Evolutionary conservation across 768 basidiomycete species (phyloP), one percentile per base, ranked within the genome.

Genomic region (Trametes maxima): DNA sequence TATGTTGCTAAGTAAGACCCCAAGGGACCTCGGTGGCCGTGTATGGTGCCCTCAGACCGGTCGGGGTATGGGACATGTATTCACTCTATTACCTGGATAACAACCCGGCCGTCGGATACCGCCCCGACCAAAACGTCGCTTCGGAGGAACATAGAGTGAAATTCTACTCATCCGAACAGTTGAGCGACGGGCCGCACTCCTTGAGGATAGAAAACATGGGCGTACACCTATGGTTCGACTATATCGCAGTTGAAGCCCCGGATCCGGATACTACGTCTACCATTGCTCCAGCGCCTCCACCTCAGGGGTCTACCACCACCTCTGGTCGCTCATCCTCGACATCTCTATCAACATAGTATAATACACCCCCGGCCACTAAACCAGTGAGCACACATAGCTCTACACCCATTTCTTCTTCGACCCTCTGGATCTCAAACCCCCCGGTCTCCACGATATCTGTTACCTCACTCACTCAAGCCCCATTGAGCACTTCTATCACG

Each of bases 141-240:
- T 22, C 22, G 6, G 56, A 57, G 17, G 10, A 43, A 13, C 56
- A 57, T 19, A 36, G 19, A 1, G 40, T 57, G 17, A 7, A n/a
- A 19, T 57, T 57, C 47, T 57, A 42, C 40, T 40, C 47, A 1
- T 49, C 47, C 8, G 47, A 47, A 3, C 37, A 22, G 1, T 39
- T 57, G 5, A 5, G 24, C 6, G 5, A 57, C 25, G 56, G 56
- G 1, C 3, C 24, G 10, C 56, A 57, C 22, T 49, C 37, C 2
- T 39, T 57, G 28, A 11, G 14, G 5, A 57, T 57, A 37, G 56
- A 28, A 24, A 57, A 57, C 47, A 42, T 49, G 37, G 56, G 56
- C 37, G 24, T 42, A n/a, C 56, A 57, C 17, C 49, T 57, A 17
- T 57, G 47, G 56, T 46, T 57, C 24, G 56, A 57, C 19, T 57